Evolutionary conservation across 73 alveolate species (phyloP).

Genomic region (Paramecium tetraurelia): DNA sequence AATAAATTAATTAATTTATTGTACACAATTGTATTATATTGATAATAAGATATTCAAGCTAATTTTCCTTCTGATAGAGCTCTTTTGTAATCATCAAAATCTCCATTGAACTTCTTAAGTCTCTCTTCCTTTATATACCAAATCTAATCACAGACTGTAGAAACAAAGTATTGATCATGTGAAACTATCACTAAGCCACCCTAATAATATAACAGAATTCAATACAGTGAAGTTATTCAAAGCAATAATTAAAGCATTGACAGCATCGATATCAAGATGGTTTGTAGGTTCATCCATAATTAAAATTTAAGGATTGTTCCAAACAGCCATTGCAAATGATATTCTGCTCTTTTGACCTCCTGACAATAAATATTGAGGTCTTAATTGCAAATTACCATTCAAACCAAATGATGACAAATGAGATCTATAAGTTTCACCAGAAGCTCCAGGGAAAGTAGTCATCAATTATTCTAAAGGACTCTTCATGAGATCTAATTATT

Average conservation of each 20-base stretch:
- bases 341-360: slow-evolving; percentile 99
- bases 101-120: slow-evolving; percentile 93
- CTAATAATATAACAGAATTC: neutral
- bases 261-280: slow-evolving; percentile 99
- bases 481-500: slow-evolving; percentile 87
- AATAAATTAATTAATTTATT: neutral
- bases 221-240: slow-evolving; percentile 79
- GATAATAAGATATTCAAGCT: slow-evolving; percentile 19
- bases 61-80: slow-evolving; percentile 53
- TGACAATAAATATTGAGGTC: slow-evolving; percentile 95
- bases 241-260: slow-evolving; percentile 97
- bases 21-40: neutral
- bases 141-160: slow-evolving; percentile 92
- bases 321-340: slow-evolving; percentile 96
- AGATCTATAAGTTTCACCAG: slow-evolving; percentile 89
- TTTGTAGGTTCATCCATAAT: slow-evolving; percentile 99
- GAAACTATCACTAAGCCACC: slow-evolving; percentile 98
- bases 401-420: slow-evolving; percentile 97
- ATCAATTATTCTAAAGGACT: slow-evolving; percentile 96
- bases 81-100: slow-evolving; percentile 92
- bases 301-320: slow-evolving; percentile 96
- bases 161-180: slow-evolving; percentile 97
- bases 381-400: slow-evolving; percentile 86
- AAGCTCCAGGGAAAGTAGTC: slow-evolving; percentile 82
- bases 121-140: slow-evolving; percentile 88